Evolutionary conservation across 2,329 filamentous ascomycete species (phyloP), one percentile per base, ranked within the genome.

Genomic region (Huntiella decipiens): DNA sequence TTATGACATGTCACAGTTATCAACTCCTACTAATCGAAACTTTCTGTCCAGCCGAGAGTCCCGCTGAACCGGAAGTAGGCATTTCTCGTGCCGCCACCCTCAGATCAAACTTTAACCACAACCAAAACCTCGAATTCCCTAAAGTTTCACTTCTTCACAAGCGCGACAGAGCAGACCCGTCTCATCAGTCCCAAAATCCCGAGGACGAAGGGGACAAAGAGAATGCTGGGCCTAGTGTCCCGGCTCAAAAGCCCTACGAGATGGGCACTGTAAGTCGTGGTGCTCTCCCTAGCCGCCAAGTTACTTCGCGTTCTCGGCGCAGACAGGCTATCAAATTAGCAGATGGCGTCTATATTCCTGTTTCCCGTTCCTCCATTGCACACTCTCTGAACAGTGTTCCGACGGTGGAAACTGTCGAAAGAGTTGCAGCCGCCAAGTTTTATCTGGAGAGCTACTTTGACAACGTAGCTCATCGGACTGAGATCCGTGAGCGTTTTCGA

Each of bases 401-500:
- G 3, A 63, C 63, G 0, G 56, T 64, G 8, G 38, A 54, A 19
- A 93, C 86, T 0, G 79, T 85, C 0, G 88, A 96, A 61, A 76
- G 73, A 50, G 74, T 79, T 2, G 77, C 85, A 0, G 79, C 83
- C 0, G 80, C 84, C 38, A 95, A 93, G 58, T 74, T 92, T 15
- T 92, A 77, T 54, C 70, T 96, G 7, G 91, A 96, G 59, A 84
- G 77, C 0, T 74, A 87, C 54, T 95, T 82, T 63, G 79, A 87
- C 53, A 66, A 75, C n/a, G 59, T 85, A 5, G 65, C 84, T 2
- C 66, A 65, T 19, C 63, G 64, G 2, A 62, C 67, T 1, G 53
- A 56, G 7, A 40, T 55, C 7, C 57, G 63, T 3, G 52, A 46
- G n/a, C 45, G 54, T 36, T 57, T 61, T 8, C 53, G 52, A 3